Evolutionary conservation across 441 rosid genomes (phyloP).

Genomic region (Rhodomyrtus psidioides): DNA sequence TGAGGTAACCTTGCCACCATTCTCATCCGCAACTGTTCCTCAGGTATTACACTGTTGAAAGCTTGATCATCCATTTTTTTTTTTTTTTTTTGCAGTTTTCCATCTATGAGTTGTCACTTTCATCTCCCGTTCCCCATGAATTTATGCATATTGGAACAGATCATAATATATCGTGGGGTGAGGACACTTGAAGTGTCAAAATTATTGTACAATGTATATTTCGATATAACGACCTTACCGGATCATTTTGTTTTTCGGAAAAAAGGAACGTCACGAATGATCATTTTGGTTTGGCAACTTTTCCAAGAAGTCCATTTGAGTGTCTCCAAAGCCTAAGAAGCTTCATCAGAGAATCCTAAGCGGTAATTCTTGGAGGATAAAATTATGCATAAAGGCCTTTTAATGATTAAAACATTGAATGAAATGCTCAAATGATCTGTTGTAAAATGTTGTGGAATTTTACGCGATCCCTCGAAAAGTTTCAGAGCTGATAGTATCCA

Average conservation of each 20-base stretch:
- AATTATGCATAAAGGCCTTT: background rate
- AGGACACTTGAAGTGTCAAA: background rate
- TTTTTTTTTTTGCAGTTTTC: background rate
- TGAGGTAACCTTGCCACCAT: conserved; percentile 48
- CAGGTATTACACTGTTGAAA: conserved; percentile 26
- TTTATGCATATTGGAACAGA: background rate
- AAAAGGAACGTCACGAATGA: background rate
- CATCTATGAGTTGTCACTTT: background rate
- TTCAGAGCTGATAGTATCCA: background rate
- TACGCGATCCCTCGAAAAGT: background rate
- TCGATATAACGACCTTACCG: background rate
- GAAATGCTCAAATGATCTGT: background rate
- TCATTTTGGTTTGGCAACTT: background rate
- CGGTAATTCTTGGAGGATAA: background rate
- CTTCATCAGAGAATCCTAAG: background rate
- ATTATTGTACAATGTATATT: background rate
- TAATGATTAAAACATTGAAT: background rate
- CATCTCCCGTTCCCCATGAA: background rate
- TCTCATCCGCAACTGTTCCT: conserved; percentile 75
- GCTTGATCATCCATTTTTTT: background rate
- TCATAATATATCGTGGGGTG: background rate
- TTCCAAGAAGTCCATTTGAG: background rate
- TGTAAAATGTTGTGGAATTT: background rate
- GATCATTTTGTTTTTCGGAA: background rate
- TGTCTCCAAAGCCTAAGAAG: background rate